phyloP scores from a whole-genome alignment of 2,329 filamentous ascomycete species.

The Colletotrichum sp. region DNA sequence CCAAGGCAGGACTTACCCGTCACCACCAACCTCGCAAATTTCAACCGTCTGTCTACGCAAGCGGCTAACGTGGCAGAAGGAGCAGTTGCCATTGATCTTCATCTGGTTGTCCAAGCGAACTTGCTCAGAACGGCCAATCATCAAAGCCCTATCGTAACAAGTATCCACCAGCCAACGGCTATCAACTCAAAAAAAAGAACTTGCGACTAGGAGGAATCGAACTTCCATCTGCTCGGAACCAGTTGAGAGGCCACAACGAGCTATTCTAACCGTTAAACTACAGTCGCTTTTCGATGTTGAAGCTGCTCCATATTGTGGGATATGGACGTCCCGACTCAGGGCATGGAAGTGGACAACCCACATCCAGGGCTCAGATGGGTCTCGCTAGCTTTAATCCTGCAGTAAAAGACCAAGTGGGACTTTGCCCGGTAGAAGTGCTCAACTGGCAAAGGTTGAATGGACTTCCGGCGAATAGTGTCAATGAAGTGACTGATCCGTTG shows the following conservation, averaged over 20 bases:
- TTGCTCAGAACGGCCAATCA: not conserved
- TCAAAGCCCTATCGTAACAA: not conserved
- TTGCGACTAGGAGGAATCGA: slow-evolving; percentile 8
- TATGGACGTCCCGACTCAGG: not conserved
- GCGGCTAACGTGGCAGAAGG: not conserved
- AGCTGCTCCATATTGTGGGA: not conserved
- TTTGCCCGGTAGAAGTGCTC: not conserved
- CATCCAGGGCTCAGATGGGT: not conserved
- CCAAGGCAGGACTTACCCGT: not conserved
- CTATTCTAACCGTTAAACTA: slow-evolving; percentile 13
- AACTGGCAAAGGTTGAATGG: not conserved
- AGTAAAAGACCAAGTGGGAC: not conserved
- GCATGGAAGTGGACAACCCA: not conserved
- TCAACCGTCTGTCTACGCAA: not conserved
- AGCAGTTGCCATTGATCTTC: not conserved
- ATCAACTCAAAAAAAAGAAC: not conserved
- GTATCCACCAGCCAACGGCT: not conserved
- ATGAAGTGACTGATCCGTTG: not conserved
- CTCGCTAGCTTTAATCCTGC: not conserved
- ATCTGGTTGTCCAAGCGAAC: not conserved
- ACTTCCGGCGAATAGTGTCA: not conserved
- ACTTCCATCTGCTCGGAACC: slow-evolving; percentile 14
- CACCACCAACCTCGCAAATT: not conserved
- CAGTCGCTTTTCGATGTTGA: not conserved
- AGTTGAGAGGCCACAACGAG: slow-evolving; percentile 11